Evolutionary conservation across 75 land plant species (phyloP).

Genomic region (Azolla pinnata): DNA sequence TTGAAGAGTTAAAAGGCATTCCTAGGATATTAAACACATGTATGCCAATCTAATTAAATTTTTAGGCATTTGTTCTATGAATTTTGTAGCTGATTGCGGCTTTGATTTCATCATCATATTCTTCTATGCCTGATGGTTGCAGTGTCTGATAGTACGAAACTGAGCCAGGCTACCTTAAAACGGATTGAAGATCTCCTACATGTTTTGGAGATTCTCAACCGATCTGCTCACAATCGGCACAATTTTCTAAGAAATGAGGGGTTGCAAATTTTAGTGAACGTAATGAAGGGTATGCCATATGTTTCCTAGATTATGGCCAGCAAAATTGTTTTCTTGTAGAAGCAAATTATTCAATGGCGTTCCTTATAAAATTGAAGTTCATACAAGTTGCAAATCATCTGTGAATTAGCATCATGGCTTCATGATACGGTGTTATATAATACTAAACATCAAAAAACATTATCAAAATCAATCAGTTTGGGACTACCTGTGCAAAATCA

Average conservation of each 20-base stretch:
- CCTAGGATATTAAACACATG: constrained; percentile 39
- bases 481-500: too few species aligned
- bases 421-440: too few species aligned
- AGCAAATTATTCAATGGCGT: neutral
- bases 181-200: constrained; percentile 44
- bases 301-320: neutral
- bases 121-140: too few species aligned
- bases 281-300: constrained; percentile 66
- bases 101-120: too few species aligned
- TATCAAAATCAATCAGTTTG: too few species aligned
- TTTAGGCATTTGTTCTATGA: too few species aligned
- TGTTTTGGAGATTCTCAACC: constrained; percentile 50
- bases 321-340: neutral
- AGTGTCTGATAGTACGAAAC: too few species aligned
- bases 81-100: too few species aligned
- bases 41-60: too few species aligned
- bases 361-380: neutral
- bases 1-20: constrained; percentile 40
- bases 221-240: constrained; percentile 68
- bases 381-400: too few species aligned
- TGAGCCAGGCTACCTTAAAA: constrained; percentile 23
- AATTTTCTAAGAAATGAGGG: constrained; percentile 73
- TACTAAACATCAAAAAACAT: too few species aligned
- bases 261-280: constrained; percentile 65
- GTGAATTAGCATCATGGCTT: too few species aligned